A percentile compares a stretch with the other conserved stretches of the same genome.
Evolutionary conservation across 306 rosid genomes (phyloP).

Genomic region (Prunus campanulata): DNA sequence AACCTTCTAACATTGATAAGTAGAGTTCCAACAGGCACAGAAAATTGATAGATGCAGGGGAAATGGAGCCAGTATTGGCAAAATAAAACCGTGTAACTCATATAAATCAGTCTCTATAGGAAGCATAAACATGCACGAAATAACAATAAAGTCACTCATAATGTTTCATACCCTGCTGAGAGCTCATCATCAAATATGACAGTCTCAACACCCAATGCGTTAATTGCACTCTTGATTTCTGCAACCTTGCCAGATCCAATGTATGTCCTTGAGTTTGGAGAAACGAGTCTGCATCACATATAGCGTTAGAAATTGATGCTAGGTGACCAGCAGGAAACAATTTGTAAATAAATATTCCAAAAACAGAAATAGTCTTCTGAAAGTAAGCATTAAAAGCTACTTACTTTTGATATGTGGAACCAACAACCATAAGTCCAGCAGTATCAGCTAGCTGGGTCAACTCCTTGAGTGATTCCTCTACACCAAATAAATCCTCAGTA

Average conservation of each 20-base stretch:
- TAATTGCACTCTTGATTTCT: constrained; percentile 86
- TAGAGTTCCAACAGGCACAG: background rate
- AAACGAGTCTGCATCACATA: constrained; percentile 55
- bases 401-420: constrained; percentile 79
- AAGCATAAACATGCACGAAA: constrained; percentile 20
- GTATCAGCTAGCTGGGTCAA: constrained; percentile 89
- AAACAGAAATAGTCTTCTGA: background rate
- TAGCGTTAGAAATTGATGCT: constrained; percentile 12
- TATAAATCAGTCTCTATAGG: background rate
- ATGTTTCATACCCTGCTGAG: constrained; percentile 72
- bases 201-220: constrained; percentile 73
- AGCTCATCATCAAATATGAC: constrained; percentile 94
- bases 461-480: constrained; percentile 75
- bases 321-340: background rate
- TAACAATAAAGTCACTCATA: background rate
- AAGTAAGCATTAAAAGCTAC: background rate
- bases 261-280: constrained; percentile 88
- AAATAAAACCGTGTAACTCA: background rate
- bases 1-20: background rate
- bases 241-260: constrained; percentile 96
- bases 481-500: constrained; percentile 49
- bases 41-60: constrained; percentile 11
- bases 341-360: no score
- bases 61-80: background rate
- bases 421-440: constrained; percentile 85